Evolutionary conservation across 345 rosid species (phyloP).

Genomic region (Ceriops tagal): DNA sequence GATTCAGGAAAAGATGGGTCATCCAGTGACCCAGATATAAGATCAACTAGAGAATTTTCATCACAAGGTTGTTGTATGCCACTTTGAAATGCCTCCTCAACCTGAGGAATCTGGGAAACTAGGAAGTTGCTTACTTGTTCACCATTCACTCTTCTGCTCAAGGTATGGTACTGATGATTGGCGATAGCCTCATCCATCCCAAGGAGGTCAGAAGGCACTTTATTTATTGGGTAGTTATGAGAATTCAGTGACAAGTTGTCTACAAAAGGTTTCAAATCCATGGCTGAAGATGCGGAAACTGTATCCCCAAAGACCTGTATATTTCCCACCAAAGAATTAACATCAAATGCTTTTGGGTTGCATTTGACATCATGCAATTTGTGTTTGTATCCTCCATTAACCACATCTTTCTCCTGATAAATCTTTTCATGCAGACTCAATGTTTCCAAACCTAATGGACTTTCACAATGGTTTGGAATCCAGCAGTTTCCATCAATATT

Average conservation of each 20-base stretch:
- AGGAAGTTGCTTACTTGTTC: conserved; percentile 23
- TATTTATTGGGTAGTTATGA: conserved; percentile 19
- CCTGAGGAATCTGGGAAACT: conserved; percentile 24
- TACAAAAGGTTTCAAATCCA: conserved; percentile 22
- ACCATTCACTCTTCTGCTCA: conserved; percentile 14
- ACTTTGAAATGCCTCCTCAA: conserved; percentile 20
- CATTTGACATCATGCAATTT: conserved; percentile 18
- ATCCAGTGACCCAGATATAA: conserved; percentile 28
- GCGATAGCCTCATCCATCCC: conserved; percentile 17
- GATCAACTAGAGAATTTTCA: conserved; percentile 27
- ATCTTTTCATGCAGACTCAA: conserved; percentile 30
- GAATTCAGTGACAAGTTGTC: conserved; percentile 20
- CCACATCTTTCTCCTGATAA: conserved; percentile 18
- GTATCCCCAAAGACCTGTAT: conserved; percentile 20
- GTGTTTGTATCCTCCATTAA: conserved; percentile 19
- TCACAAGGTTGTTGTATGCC: conserved; percentile 6
- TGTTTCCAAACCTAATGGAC: conserved; percentile 7
- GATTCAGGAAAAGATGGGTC: conserved; percentile 20
- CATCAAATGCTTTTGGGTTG: conserved; percentile 23
- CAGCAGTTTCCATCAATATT: conserved; percentile 15
- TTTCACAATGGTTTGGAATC: conserved; percentile 16
- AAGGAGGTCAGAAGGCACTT: conserved; percentile 15
- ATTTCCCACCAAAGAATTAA: conserved; percentile 25
- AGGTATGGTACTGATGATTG: conserved; percentile 17
- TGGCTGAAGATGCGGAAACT: conserved; percentile 20